phyloP scores from a whole-genome alignment of 805 yeast genomes.

The Yamadazyma paraphyllophila region DNA sequence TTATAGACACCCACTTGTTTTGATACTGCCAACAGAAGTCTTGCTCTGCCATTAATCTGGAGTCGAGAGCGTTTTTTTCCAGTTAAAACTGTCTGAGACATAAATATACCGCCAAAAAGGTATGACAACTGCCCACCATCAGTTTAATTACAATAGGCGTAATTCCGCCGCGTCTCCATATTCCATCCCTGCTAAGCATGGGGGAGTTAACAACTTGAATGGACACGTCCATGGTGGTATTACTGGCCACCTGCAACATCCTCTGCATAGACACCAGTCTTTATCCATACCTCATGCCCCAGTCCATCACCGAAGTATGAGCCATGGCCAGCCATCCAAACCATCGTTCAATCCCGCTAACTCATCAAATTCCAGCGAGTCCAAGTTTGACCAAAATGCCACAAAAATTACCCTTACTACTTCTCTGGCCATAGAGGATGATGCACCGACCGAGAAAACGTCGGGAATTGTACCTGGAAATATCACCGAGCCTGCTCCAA shows the following conservation, averaged over 20 bases:
- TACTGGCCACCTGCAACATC: background rate
- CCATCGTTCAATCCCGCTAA: no score
- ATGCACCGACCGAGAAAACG: no score
- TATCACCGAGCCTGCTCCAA: conserved; percentile 36
- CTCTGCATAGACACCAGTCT: no score
- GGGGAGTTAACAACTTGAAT: conserved; percentile 11
- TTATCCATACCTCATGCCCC: conserved; percentile 3
- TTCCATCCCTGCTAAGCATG: conserved; percentile 26
- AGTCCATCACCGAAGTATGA: conserved; percentile 7
- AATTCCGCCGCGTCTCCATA: conserved; percentile 29
- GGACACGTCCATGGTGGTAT: background rate
- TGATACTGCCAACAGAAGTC: no score
- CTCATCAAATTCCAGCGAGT: no score
- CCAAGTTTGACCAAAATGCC: no score
- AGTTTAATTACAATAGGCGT: conserved; percentile 29
- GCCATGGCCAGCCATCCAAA: conserved; percentile 2
- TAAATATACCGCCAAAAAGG: background rate
- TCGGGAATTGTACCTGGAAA: background rate
- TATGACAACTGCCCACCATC: conserved; percentile 17
- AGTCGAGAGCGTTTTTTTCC: background rate
- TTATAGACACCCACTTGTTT: no score
- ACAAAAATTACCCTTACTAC: no score
- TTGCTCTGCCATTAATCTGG: no score
- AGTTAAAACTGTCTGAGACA: background rate
- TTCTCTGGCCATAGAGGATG: conserved; percentile 12